Base-by-base conservation (phyloP, 345 rosid species). In the Ceriops tagal region DNA sequence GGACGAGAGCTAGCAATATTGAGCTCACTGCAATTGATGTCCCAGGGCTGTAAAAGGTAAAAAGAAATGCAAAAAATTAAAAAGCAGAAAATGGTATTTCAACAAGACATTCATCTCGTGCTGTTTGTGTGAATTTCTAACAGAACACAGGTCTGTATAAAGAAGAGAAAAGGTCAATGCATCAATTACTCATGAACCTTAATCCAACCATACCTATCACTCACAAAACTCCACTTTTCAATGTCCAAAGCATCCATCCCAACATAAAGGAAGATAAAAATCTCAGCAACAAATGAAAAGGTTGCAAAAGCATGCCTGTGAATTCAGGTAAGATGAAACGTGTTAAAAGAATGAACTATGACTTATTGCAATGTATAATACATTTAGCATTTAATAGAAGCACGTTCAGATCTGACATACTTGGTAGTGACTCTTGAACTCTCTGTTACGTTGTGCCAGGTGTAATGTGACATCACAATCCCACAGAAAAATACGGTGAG, bases 221-320 rank as follows among this genome's bases (percentile, higher is more conserved):
- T 96, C 37, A 88, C 97, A 43, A 83, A 88, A 81, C 85, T 84
- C 99, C 99, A 96, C 75, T 96, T 92, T 77, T 96, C 99, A 60
- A 90, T 95, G 86, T 95, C 99, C 87, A 95, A 77, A 28, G 99
- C 99, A 89, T 92, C 99, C 98, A 95, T 95, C 13, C 99, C 99
- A 5, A 95, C 99, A 77, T 95, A 95, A 61, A 95, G 84, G 83
- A 95, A 95, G 62, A 95, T 90, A 73, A 90, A 95, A 64, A 79
- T 88, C 83, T 95, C 99, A 46, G 96, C 96, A 58, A 96, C 91
- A 78, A 92, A 96, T 32, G 99, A 96, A 61, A 92, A 66, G 37
- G 99, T 96, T 30, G 98, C 99, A 76, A 96, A 96, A 75, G 93
- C 69, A 79, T 96, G 99, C 88, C 99, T 96, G 89, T 6, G 9